These are phyloP conservation scores for Aspergillus pseudoterreus DNA, from an alignment of 2,329 filamentous ascomycete genomes.

Conservation along the genomic window DNA sequence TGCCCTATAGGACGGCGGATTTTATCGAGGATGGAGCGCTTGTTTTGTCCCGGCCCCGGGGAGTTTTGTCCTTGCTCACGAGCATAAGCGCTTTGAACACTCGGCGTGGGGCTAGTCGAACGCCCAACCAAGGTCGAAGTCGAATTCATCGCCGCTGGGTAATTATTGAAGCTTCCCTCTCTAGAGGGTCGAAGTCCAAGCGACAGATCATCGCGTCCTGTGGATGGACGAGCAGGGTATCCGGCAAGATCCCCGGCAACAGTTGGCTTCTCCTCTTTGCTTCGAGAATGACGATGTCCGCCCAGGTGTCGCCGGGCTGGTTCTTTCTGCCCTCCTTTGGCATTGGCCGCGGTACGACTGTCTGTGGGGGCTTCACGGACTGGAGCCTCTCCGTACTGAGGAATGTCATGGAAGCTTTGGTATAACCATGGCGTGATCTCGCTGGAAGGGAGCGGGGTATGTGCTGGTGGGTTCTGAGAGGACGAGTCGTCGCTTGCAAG, in stretches of 20 bases:
- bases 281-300: slow-evolving; percentile 45
- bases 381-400: slow-evolving; percentile 72
- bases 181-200: slow-evolving; percentile 50
- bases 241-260: slow-evolving; percentile 33
- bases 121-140: slow-evolving; percentile 54
- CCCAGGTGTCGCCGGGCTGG: slow-evolving; percentile 52
- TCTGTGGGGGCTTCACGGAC: slow-evolving; percentile 68
- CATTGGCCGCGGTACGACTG: slow-evolving; percentile 62
- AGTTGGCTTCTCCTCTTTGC: slow-evolving; percentile 55
- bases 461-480: slow-evolving; percentile 70
- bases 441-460: slow-evolving; percentile 81
- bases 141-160: slow-evolving; percentile 50
- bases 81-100: slow-evolving; percentile 60
- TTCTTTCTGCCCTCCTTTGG: slow-evolving; percentile 45
- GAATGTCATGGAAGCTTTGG: slow-evolving; percentile 78
- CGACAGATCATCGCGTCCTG: slow-evolving; percentile 71
- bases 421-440: slow-evolving; percentile 98
- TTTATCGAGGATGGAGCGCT: slow-evolving; percentile 52
- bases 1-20: slow-evolving; percentile 49
- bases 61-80: slow-evolving; percentile 43
- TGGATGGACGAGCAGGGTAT: slow-evolving; percentile 64
- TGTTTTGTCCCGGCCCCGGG: slow-evolving; percentile 34
- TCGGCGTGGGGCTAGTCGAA: slow-evolving; percentile 78
- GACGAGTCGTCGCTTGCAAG: slow-evolving; percentile 53
- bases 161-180: slow-evolving; percentile 39